Percentiles rank a stretch among this genome's conserved stretches.
Evolutionary conservation across 2,329 filamentous ascomycete genomes (phyloP).

Genomic region (Aspergillus aculeatinus): DNA sequence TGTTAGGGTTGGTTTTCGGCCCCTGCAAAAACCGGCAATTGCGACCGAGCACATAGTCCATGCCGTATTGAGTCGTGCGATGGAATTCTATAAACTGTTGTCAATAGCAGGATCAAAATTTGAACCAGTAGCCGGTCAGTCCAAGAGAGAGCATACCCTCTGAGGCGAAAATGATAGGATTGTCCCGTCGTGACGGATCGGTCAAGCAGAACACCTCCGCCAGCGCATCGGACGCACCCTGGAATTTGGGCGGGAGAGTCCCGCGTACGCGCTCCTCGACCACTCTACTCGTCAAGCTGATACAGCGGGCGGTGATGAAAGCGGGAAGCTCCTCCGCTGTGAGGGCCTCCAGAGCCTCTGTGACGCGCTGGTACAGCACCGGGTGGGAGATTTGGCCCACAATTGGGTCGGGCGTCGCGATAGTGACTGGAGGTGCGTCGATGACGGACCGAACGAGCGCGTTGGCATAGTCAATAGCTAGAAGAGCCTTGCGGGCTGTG

Average conservation of each 20-base stretch:
- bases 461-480: constrained; percentile 70
- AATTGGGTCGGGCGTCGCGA: constrained; percentile 56
- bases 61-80: constrained; percentile 71
- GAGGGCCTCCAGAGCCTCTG: constrained; percentile 64
- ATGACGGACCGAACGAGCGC: constrained; percentile 61
- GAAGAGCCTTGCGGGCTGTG: constrained; percentile 67
- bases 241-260: constrained; percentile 62
- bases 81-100: constrained; percentile 60
- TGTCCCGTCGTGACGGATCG: constrained; percentile 70
- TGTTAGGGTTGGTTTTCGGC: constrained; percentile 65
- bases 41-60: constrained; percentile 69
- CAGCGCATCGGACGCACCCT: constrained; percentile 70
- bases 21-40: constrained; percentile 80
- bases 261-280: constrained; percentile 68
- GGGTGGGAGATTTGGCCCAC: constrained; percentile 55
- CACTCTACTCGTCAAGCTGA: constrained; percentile 67
- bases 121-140: too few species aligned
- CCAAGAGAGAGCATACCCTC: constrained; percentile 53
- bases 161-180: constrained; percentile 75
- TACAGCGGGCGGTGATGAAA: constrained; percentile 68
- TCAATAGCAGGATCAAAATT: too few species aligned
- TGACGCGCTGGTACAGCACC: constrained; percentile 61
- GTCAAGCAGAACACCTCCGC: constrained; percentile 76
- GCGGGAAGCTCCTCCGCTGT: constrained; percentile 69
- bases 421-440: constrained; percentile 51